Base-by-base conservation (phyloP, 495 filamentous ascomycete genomes). In the Mycothermus thermophilus region DNA sequence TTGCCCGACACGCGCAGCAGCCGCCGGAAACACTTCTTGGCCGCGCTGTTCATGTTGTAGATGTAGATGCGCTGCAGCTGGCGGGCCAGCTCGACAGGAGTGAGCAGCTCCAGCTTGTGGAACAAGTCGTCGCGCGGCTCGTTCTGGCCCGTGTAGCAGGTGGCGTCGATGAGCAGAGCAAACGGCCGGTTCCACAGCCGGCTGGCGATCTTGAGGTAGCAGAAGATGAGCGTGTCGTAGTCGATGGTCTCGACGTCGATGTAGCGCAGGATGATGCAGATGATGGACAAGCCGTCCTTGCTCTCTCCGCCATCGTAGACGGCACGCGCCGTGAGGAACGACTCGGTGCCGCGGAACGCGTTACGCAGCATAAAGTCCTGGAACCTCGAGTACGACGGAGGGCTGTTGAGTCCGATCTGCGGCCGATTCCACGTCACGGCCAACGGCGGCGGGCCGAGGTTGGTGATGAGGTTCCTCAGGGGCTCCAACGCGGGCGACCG, bases 361-460 rank as follows among this genome's bases (percentile, higher is more conserved):
- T 79, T 76, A 20, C 64, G 64, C 22, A 79, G 60, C 75, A 79
- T 79, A 41, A 79, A 79, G 43, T 78, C 64, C 46, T 79, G 75
- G 47, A 77, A 79, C 32, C 75, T 61, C 9, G 72, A 76, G 47
- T 79, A 79, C 11, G 63, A 59, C 3, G 70, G 66, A 16, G 72
- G 71, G 13, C 46, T 68, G 44, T 74, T 77, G 3, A 63, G 50
- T 10, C 69, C 64, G 15, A 76, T 66, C 24, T 68, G 63, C 30
- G 74, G 75, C 32, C 71, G 60, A 34, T 75, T 76, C 62, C 74
- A 74, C 8, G 70, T 71, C 11, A 78, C 68, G 38, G 75, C 72
- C 41, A 77, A 54, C 13, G 74, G 73, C 13, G 75, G 75, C 11
- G 74, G 66, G 5, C 75, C 75, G 20, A 79, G 55, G 31, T 74